These are phyloP conservation scores for Fraxinus dipetala DNA, from an alignment of 305 asterid genomes.

Conservation along the genomic window DNA sequence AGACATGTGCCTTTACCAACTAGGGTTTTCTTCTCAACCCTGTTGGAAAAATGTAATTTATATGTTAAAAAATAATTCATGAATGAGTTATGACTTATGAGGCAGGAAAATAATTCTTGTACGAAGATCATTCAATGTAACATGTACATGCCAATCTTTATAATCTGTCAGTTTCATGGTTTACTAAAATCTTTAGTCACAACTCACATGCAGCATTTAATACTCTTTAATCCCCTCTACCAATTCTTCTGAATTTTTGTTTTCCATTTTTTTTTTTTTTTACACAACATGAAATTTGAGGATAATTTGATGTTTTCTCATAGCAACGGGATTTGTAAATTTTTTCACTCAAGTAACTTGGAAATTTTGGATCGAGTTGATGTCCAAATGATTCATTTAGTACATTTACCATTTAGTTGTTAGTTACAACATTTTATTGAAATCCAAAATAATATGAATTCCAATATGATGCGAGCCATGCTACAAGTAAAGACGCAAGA, in stretches of 20 bases:
- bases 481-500: neutral
- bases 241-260: neutral
- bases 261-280: neutral
- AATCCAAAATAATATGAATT: neutral
- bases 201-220: neutral
- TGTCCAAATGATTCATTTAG: neutral
- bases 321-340: neutral
- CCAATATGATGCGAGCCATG: neutral
- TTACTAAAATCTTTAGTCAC: neutral
- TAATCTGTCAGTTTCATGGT: neutral
- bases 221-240: neutral
- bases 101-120: neutral
- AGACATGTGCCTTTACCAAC: neutral
- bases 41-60: neutral
- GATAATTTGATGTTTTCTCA: neutral
- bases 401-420: neutral
- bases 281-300: neutral
- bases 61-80: neutral
- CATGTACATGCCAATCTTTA: neutral
- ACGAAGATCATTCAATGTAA: neutral
- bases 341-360: neutral
- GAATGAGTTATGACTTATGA: neutral
- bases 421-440: neutral
- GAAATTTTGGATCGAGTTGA: too few relatives aligned
- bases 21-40: neutral